These are phyloP conservation scores for Tricholoma furcatifolium DNA, from an alignment of 768 basidiomycete species.

Conservation along the genomic window DNA sequence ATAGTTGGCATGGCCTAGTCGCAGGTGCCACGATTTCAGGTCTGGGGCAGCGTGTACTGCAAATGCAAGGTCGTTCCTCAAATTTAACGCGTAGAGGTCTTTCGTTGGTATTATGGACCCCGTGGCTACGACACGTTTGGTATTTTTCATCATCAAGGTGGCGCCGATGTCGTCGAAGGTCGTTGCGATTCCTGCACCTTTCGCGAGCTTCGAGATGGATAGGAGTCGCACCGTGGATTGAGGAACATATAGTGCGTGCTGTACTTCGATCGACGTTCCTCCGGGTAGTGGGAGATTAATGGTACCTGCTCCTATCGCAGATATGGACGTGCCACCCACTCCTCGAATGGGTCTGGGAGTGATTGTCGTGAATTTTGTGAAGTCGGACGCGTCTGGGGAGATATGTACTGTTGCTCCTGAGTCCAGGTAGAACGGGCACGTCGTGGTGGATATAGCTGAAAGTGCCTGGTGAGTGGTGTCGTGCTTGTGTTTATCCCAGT, in stretches of 20 bases:
- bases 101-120: background rate
- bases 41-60: background rate
- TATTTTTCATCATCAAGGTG: background rate
- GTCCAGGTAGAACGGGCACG: background rate
- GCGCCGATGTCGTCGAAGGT: background rate
- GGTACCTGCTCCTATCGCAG: background rate
- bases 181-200: background rate
- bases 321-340: background rate
- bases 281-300: background rate
- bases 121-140: background rate
- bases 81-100: conserved; percentile 1
- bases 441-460: background rate
- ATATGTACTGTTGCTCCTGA: no score
- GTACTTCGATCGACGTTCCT: background rate
- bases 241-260: background rate
- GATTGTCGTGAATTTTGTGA: background rate
- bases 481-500: background rate
- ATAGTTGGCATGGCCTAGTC: conserved; percentile 7
- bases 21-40: background rate
- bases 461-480: background rate
- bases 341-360: background rate
- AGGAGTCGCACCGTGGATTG: background rate
- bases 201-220: no score
- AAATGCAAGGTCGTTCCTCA: background rate
- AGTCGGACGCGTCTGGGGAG: background rate